Percentiles rank a stretch among this genome's conserved stretches.
phyloP scores from a whole-genome alignment of 805 yeast genomes.

The Candida gorgasii region DNA sequence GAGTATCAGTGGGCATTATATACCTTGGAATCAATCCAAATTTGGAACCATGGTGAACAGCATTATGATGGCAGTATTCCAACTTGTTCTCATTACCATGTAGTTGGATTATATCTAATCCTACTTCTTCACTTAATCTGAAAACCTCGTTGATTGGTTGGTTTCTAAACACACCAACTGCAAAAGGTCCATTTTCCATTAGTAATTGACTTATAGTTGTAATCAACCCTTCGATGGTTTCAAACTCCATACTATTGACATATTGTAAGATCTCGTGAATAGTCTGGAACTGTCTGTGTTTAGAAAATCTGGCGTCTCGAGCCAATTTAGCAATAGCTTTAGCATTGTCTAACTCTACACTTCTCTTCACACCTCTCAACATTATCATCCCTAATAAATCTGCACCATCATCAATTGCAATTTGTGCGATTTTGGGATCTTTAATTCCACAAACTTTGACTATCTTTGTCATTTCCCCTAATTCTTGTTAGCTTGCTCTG shows the following conservation, averaged over 20 bases:
- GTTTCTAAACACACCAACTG: slow-evolving; percentile 91
- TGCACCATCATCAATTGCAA: slow-evolving; percentile 72
- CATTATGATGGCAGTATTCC: slow-evolving; percentile 48
- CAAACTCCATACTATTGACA: slow-evolving; percentile 16
- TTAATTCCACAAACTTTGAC: slow-evolving; percentile 87
- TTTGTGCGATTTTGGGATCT: slow-evolving; percentile 64
- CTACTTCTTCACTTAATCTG: slow-evolving; percentile 40
- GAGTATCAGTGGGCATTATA: slow-evolving; percentile 55
- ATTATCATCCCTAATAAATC: slow-evolving; percentile 80
- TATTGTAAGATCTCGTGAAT: slow-evolving; percentile 19
- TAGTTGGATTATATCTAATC: slow-evolving; percentile 78
- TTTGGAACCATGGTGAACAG: slow-evolving; percentile 19
- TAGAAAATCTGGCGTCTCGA: slow-evolving; percentile 20
- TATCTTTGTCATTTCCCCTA: slow-evolving; percentile 25
- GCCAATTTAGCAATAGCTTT: slow-evolving; percentile 29
- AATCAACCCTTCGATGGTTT: slow-evolving; percentile 30
- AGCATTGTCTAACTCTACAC: slow-evolving; percentile 47
- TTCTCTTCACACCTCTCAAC: slow-evolving; percentile 80
- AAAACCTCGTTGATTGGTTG: slow-evolving; percentile 68
- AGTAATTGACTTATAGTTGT: slow-evolving; percentile 20
- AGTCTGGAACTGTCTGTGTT: slow-evolving; percentile 19
- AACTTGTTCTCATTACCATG: slow-evolving; percentile 70
- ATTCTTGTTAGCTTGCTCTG: not conserved
- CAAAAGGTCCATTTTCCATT: slow-evolving; percentile 55
- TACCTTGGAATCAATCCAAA: slow-evolving; percentile 75